These are phyloP conservation scores for Rhododendron molle DNA, from an alignment of 148 eudicot genomes.

Conservation along the genomic window DNA sequence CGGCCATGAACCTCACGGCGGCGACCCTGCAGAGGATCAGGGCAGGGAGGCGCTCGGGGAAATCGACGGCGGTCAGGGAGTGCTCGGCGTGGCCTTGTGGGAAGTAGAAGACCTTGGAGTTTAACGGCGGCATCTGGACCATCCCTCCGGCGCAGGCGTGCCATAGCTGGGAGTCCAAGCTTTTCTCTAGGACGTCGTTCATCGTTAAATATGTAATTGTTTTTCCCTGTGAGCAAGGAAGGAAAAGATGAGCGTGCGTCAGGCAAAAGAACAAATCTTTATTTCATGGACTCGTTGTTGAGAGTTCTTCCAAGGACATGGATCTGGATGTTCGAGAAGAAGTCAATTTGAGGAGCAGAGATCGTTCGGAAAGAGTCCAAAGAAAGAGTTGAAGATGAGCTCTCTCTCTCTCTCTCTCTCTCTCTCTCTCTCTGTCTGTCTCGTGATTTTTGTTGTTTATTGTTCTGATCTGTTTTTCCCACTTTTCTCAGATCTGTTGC, in stretches of 20 bases:
- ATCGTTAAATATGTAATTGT: neutral
- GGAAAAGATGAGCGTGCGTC: neutral
- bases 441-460: conserved; percentile 5
- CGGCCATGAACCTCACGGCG: conserved; percentile 41
- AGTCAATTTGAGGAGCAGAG: conserved; percentile 10
- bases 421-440: neutral
- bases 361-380: conserved; percentile 13
- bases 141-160: conserved; percentile 61
- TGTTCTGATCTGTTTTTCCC: conserved; percentile 2
- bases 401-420: conserved; percentile 7
- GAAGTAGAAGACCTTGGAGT: conserved; percentile 46
- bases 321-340: neutral
- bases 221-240: neutral
- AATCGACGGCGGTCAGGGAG: conserved; percentile 30
- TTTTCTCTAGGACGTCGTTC: conserved; percentile 16
- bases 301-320: neutral
- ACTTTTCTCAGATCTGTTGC: conserved; percentile 11
- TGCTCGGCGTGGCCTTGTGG: conserved; percentile 64
- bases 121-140: conserved; percentile 52
- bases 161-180: conserved; percentile 51
- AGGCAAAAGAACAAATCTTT: neutral
- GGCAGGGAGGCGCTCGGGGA: conserved; percentile 32
- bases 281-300: no score
- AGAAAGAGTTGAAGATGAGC: conserved; percentile 15
- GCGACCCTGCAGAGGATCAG: conserved; percentile 39